Base-by-base conservation (phyloP, 257 asterid species). In the Handroanthus guayacan region DNA sequence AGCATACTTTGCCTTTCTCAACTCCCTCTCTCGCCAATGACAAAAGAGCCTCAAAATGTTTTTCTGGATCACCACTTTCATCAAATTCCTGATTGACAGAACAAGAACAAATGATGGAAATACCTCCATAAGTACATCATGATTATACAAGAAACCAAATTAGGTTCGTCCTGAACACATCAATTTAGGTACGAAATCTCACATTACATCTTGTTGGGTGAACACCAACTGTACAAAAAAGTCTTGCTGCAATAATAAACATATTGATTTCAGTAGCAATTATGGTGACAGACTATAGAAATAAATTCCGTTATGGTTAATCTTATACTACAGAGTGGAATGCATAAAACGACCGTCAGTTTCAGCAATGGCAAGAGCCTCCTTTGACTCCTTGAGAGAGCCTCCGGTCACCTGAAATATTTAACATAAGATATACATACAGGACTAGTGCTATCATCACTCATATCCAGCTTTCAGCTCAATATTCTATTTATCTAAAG, bases 121-220 rank as follows among this genome's bases (percentile, higher is more conserved):
- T 20, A 14, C 56, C 78, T 69, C 50, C 61, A 65, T 63, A 65
- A 36, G 78, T 16, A 67, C 55, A 39, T 38, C 47, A 9, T 36
- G 11, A 48, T 43, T 8, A 74, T 57, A 56, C 51, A 71, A 58
- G 51, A 61, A 72, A 79, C 47, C 31, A 63, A 69, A 63, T 17
- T 36, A 47, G 67, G 38, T 60, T 43, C 18, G 6, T 73, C 16
- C 9, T 25, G 71, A 62, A 55, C 39, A 71, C 44, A 50, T 62
- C 56, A 34, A 58, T 17, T 60, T 74, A 72, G 72, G 65, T 34
- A 77, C 48, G 69, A 72, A 74, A 52, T 66, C 94, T 82, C 80
- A 95, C 99, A 39, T 85, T 95, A 88, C 99, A 92, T 92, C 99
- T 86, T 52, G 99, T 95, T 55, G 99, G 99, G 83, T 95, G 99